Base-by-base conservation (phyloP, 2,329 filamentous ascomycete genomes). In the Ceratocystis alfenasii region DNA sequence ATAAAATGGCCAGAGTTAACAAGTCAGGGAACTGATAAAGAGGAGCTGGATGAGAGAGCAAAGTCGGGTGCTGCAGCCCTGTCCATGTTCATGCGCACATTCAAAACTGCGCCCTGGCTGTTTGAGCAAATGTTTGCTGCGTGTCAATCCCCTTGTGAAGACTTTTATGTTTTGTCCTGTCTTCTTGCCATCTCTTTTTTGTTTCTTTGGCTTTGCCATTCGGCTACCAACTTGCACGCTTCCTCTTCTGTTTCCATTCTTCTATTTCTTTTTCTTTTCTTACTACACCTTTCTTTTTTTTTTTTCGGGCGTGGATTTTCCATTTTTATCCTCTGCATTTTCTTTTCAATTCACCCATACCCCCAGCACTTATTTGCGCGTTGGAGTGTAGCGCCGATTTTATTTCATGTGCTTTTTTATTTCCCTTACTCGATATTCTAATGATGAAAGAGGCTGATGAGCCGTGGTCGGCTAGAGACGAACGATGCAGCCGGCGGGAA, bases 381-480 rank as follows among this genome's bases (percentile, higher is more conserved):
- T 59, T 59, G 53, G 53, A 59, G 53, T 59, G 53, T 59, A 59
- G 53, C 53, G 53, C 53, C 53, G 28, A 59, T 59, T 59, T 57
- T 25, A 25, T 59, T 59, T 36, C 15, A 59, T 30, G 53, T 59
- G 53, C 53, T 33, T 59, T 59, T 59, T 33, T 59, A 30, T 6
- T 59, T 59, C 33, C 12, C 33, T 59, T 59, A 59, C 53, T 30
- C 53, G 53, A 59, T 33, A 25, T 59, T 59, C 53, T 59, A 59
- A 59, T 59, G 53, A 59, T 30, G 25, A 59, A 59, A 30, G 12
- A 53, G 48, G 48, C 25, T 20, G 45, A n/a, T 5, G 48, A 25
- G 48, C 33, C 8, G 33, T 12, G 48, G 22, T 3, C 22, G 22
- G 25, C 48, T 25, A 5, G 22, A 25, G 48, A 53, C 48, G 20